A percentile compares a stretch with the other conserved stretches of the same genome.
Evolutionary conservation across 805 yeast genomes (phyloP).

Genomic region (Candida saitoana): DNA sequence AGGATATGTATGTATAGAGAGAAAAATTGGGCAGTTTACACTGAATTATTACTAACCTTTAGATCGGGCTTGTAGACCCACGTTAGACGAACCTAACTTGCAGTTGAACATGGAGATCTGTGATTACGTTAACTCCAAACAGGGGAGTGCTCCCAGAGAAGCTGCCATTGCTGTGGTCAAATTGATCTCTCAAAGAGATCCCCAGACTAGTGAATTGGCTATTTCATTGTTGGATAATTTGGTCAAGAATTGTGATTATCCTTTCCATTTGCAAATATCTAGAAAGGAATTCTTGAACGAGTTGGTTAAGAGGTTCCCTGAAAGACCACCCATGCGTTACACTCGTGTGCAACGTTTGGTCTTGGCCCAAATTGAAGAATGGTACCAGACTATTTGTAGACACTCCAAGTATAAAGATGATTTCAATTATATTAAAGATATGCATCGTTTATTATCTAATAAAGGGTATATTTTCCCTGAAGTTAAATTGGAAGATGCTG

Average conservation of each 20-base stretch:
- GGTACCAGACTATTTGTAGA: slow-evolving; percentile 93
- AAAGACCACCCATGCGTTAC: slow-evolving; percentile 84
- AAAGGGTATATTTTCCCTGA: slow-evolving; percentile 95
- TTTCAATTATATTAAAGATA: slow-evolving; percentile 85
- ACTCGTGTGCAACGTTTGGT: slow-evolving; percentile 79
- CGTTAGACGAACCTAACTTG: slow-evolving; percentile 80
- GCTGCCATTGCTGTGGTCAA: slow-evolving; percentile 85
- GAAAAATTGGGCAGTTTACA: not conserved
- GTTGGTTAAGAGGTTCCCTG: slow-evolving; percentile 89
- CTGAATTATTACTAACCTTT: slow-evolving; percentile 5
- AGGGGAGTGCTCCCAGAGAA: slow-evolving; percentile 86
- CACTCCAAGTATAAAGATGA: slow-evolving; percentile 89
- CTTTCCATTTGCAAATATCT: slow-evolving; percentile 90
- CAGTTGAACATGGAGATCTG: slow-evolving; percentile 88
- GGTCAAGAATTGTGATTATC: slow-evolving; percentile 97
- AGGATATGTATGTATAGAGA: slow-evolving; percentile 35
- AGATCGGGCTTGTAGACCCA: slow-evolving; percentile 84
- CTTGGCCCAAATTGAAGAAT: slow-evolving; percentile 89
- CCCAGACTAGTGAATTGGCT: slow-evolving; percentile 82
- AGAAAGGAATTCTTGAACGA: slow-evolving; percentile 93
- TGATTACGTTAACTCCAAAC: slow-evolving; percentile 87
- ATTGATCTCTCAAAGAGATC: slow-evolving; percentile 74
- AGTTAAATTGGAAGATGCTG: slow-evolving; percentile 82
- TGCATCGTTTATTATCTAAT: slow-evolving; percentile 85
- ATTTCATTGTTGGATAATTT: slow-evolving; percentile 78